phyloP scores from a whole-genome alignment of 177 flowering plant species.

The Tripterygium wilfordii region DNA sequence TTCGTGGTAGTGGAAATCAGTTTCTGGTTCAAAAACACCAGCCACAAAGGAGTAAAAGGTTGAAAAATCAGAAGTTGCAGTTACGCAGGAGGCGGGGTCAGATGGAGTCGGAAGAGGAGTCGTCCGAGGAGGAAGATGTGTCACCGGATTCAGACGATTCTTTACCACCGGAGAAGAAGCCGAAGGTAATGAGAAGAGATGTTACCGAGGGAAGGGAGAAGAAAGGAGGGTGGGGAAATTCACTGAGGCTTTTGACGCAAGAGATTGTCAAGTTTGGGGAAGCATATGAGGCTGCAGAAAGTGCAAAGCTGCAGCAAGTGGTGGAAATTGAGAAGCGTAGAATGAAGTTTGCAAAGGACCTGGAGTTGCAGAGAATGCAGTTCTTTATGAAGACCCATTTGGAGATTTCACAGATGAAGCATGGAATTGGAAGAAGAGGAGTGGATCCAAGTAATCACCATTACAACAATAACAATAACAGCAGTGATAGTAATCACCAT shows the following conservation, averaged over 20 bases:
- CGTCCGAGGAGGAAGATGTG: slow-evolving; percentile 5
- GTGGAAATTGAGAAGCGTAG: slow-evolving; percentile 93
- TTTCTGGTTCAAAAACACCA: not conserved
- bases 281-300: slow-evolving; percentile 75
- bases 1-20: not conserved
- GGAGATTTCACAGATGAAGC: slow-evolving; percentile 73
- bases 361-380: slow-evolving; percentile 94
- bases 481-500: slow-evolving; percentile 29
- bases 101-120: slow-evolving; percentile 11
- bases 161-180: slow-evolving; percentile 9
- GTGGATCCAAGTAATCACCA: slow-evolving; percentile 19
- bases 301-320: slow-evolving; percentile 64
- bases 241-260: slow-evolving; percentile 51
- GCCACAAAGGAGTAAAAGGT: not conserved
- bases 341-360: slow-evolving; percentile 77
- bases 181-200: slow-evolving; percentile 3
- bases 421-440: slow-evolving; percentile 27
- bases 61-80: not conserved
- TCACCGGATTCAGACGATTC: slow-evolving; percentile 10
- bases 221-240: slow-evolving; percentile 34
- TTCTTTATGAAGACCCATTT: slow-evolving; percentile 77
- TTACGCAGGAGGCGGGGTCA: not conserved
- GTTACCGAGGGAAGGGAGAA: not conserved
- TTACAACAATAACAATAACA: slow-evolving; percentile 10
- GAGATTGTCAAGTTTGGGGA: slow-evolving; percentile 75